Percentiles rank a stretch among this genome's conserved stretches.
phyloP scores from a whole-genome alignment of 2,329 filamentous ascomycete species.

The Beauveria rudraprayagi region DNA sequence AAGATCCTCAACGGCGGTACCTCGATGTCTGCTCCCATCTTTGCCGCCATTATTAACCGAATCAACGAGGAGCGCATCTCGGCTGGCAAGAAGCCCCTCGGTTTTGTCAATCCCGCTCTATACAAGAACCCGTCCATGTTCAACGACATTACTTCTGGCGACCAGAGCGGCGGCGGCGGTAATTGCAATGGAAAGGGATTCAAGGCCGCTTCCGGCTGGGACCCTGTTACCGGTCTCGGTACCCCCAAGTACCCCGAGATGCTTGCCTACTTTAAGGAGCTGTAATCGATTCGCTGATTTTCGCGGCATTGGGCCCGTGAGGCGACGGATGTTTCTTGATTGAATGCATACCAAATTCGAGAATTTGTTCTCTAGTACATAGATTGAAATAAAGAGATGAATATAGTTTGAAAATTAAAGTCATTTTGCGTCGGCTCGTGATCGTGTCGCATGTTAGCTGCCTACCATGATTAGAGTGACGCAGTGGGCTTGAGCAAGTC shows the following conservation, averaged over 20 bases:
- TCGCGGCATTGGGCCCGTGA: too few relatives aligned
- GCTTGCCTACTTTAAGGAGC: not conserved
- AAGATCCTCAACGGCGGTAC: slow-evolving; percentile 3
- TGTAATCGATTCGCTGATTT: not conserved
- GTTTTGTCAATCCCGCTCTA: slow-evolving; percentile 22
- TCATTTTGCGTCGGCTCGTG: not conserved
- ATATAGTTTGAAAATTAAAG: not conserved
- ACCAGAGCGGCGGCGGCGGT: not conserved
- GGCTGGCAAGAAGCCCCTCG: slow-evolving; percentile 28
- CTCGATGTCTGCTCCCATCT: slow-evolving; percentile 14
- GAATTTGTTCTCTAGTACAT: too few relatives aligned
- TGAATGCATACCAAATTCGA: not conserved
- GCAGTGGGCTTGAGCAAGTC: slow-evolving; percentile 17
- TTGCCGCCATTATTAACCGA: slow-evolving; percentile 15
- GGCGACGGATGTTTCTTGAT: not conserved
- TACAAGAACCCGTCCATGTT: slow-evolving; percentile 11
- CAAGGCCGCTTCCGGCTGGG: slow-evolving; percentile 6
- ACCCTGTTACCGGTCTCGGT: slow-evolving; percentile 11
- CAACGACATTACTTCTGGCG: not conserved
- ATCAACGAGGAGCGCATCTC: slow-evolving; percentile 15
- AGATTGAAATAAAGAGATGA: too few relatives aligned
- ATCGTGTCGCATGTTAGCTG: slow-evolving; percentile 11
- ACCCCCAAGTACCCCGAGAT: slow-evolving; percentile 10
- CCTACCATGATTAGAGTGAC: slow-evolving; percentile 16
- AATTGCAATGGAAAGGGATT: not conserved